phyloP scores from a whole-genome alignment of 164 flowering plant genomes.

The Tetrastigma voinierianum region DNA sequence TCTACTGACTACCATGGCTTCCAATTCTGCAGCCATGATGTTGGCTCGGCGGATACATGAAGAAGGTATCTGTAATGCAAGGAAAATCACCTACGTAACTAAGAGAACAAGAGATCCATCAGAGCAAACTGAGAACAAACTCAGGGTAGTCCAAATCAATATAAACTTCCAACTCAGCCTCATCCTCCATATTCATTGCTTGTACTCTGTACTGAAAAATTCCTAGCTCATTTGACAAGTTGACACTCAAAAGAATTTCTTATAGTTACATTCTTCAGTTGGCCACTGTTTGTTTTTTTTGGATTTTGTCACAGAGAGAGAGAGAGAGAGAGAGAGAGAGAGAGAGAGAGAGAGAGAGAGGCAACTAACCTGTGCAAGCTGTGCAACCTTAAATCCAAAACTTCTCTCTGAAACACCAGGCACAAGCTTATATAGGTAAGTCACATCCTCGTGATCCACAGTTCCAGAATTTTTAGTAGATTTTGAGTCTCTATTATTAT shows the following conservation, averaged over 20 bases:
- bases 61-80: slow-evolving; percentile 56
- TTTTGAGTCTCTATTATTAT: slow-evolving; percentile 11
- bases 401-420: slow-evolving; percentile 81
- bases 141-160: too few relatives aligned
- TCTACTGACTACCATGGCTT: slow-evolving; percentile 42
- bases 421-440: slow-evolving; percentile 85
- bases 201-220: too few relatives aligned
- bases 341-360: too few relatives aligned
- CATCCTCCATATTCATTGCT: too few relatives aligned
- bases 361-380: slow-evolving; percentile 81
- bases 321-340: slow-evolving; percentile 4
- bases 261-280: too few relatives aligned
- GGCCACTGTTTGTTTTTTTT: too few relatives aligned
- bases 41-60: slow-evolving; percentile 68
- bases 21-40: slow-evolving; percentile 70
- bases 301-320: neutral
- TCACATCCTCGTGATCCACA: slow-evolving; percentile 44
- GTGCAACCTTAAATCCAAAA: slow-evolving; percentile 94
- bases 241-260: too few relatives aligned
- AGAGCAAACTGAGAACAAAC: too few relatives aligned
- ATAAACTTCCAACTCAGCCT: too few relatives aligned
- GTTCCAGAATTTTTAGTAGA: neutral
- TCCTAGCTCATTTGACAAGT: too few relatives aligned
- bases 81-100: too few relatives aligned
- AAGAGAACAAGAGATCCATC: too few relatives aligned